phyloP scores from a whole-genome alignment of 768 basidiomycete genomes.

The Boletus sp. region DNA sequence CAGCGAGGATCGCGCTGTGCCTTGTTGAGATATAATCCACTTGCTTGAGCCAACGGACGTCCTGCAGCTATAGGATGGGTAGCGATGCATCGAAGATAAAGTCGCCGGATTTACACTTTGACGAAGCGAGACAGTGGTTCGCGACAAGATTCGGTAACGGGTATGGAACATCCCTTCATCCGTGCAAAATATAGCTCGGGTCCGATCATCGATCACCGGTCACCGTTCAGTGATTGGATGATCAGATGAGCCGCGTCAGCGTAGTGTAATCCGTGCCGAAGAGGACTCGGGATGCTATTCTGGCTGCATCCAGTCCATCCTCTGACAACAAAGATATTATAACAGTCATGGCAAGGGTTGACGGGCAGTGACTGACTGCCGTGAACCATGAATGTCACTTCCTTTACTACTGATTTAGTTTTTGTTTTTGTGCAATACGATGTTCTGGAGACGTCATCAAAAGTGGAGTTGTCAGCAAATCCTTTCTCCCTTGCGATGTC shows the following conservation, averaged over 20 bases:
- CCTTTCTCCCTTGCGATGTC: slow-evolving; percentile 37
- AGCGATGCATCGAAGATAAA: slow-evolving; percentile 1
- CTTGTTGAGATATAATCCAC: slow-evolving; percentile 70
- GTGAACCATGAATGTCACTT: too few relatives aligned
- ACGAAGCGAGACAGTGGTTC: slow-evolving; percentile 50
- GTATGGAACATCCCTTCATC: slow-evolving; percentile 50
- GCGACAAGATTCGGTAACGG: slow-evolving; percentile 63
- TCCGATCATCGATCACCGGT: slow-evolving; percentile 43
- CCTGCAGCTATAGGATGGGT: slow-evolving; percentile 55
- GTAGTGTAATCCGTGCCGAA: slow-evolving; percentile 39
- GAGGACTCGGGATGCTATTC: slow-evolving; percentile 44
- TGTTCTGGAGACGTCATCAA: slow-evolving; percentile 89
- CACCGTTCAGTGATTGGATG: slow-evolving; percentile 56
- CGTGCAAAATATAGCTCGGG: slow-evolving; percentile 55
- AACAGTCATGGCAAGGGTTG: not conserved
- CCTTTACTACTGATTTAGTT: too few relatives aligned
- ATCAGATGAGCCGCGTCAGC: slow-evolving; percentile 54
- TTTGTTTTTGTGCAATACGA: too few relatives aligned
- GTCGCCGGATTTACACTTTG: slow-evolving; percentile 51
- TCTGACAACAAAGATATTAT: slow-evolving; percentile 25
- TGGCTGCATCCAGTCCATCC: slow-evolving; percentile 41
- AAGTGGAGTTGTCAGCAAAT: slow-evolving; percentile 94
- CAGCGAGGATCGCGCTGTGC: slow-evolving; percentile 51
- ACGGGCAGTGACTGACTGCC: slow-evolving; percentile 40
- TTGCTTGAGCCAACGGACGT: slow-evolving; percentile 56